These are phyloP conservation scores for Neopestalotiopsis rosae DNA, from an alignment of 2,329 filamentous ascomycete species.

Conservation along the genomic window DNA sequence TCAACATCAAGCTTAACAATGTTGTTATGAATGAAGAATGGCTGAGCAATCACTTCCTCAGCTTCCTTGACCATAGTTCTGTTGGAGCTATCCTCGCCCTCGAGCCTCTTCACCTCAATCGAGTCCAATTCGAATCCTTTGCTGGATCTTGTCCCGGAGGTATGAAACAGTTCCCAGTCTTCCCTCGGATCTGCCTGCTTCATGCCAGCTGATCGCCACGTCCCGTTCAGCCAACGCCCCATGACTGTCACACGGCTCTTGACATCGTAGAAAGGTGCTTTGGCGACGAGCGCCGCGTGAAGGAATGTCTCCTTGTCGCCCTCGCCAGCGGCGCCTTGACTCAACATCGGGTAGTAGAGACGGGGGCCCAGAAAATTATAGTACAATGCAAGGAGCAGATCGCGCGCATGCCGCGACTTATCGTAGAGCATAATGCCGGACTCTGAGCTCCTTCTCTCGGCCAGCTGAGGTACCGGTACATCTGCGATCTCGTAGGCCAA, in stretches of 20 bases:
- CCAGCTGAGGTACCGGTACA: constrained; percentile 35
- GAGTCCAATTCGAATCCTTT: neutral
- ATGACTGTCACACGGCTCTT: constrained; percentile 33
- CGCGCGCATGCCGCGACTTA: constrained; percentile 50
- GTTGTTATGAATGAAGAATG: constrained; percentile 18
- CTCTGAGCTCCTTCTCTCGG: constrained; percentile 45
- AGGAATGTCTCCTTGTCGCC: constrained; percentile 57
- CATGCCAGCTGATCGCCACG: constrained; percentile 14
- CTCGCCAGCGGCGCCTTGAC: constrained; percentile 47
- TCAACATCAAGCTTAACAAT: constrained; percentile 15
- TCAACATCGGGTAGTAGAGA: too few species aligned
- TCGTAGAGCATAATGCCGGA: constrained; percentile 55
- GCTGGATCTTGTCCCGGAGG: neutral
- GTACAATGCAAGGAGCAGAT: constrained; percentile 55
- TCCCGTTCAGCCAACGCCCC: constrained; percentile 13
- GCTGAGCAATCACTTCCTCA: neutral
- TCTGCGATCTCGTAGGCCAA: constrained; percentile 50
- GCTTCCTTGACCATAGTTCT: neutral
- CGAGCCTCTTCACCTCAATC: neutral
- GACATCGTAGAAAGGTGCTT: constrained; percentile 45
- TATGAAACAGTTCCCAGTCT: constrained; percentile 9
- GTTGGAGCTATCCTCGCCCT: neutral
- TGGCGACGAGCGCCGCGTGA: constrained; percentile 47
- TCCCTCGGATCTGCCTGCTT: constrained; percentile 18
- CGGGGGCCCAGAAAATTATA: too few species aligned